Conservation (phyloP, 148 eudicot species). For the Diospyros lotus region DNA sequence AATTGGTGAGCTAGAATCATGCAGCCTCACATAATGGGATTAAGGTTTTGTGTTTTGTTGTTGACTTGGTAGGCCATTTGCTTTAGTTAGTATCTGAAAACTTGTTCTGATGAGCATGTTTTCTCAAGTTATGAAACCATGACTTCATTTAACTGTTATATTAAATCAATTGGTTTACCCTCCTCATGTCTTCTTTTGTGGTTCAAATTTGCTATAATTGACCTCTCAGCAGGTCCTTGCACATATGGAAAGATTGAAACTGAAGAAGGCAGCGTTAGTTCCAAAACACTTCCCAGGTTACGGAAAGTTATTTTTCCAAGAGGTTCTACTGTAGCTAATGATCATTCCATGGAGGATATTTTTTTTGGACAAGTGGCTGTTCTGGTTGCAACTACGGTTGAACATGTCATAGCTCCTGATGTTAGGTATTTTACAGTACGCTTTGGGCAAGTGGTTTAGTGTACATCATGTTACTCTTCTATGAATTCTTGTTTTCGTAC, state of each 20-base stretch:
- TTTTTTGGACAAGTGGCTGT: slow-evolving; percentile 84
- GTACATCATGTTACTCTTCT: neutral
- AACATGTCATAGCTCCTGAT: slow-evolving; percentile 98
- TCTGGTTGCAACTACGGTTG: slow-evolving; percentile 77
- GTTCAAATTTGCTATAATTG: slow-evolving; percentile 86
- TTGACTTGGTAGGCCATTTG: neutral
- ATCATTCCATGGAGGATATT: slow-evolving; percentile 55
- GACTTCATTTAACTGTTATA: neutral
- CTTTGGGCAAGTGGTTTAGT: slow-evolving; percentile 3
- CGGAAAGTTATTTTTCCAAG: slow-evolving; percentile 54
- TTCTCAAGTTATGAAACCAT: neutral
- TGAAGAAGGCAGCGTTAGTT: slow-evolving; percentile 92
- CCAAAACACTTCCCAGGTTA: slow-evolving; percentile 83
- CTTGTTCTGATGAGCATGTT: neutral
- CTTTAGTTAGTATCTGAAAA: neutral
- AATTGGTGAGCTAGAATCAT: no score
- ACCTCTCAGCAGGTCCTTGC: slow-evolving; percentile 97
- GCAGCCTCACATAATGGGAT: no score
- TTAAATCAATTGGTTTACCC: neutral
- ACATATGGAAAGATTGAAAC: slow-evolving; percentile 98
- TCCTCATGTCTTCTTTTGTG: slow-evolving; percentile 12
- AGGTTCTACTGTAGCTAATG: slow-evolving; percentile 38
- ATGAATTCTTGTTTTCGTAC: neutral
- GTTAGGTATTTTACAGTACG: slow-evolving; percentile 48
- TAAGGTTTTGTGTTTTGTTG: neutral